These are phyloP conservation scores for Circinella minor DNA, from an alignment of 371 early-diverging fungal genomes.

Conservation along the genomic window DNA sequence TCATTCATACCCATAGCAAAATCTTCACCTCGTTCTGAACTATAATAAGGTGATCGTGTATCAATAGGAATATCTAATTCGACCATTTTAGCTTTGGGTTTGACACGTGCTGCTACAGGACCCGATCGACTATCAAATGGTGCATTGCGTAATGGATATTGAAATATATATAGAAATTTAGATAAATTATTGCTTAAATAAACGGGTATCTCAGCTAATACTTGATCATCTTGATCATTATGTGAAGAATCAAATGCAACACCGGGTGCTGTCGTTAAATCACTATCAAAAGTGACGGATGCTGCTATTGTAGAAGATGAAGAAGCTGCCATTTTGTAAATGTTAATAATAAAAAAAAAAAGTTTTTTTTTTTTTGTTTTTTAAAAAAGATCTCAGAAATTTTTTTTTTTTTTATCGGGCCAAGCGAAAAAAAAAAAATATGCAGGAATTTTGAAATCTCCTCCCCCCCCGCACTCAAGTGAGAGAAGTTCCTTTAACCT, in stretches of 20 bases:
- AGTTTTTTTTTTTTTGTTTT: not conserved
- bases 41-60: conserved; percentile 71
- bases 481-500: too few species aligned
- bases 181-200: conserved; percentile 72
- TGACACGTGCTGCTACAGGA: conserved; percentile 77
- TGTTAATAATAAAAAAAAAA: not conserved
- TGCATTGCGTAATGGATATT: conserved; percentile 79
- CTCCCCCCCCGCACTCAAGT: too few species aligned
- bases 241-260: not conserved
- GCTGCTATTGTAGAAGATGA: not conserved
- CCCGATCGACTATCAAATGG: conserved; percentile 51
- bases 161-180: conserved; percentile 77
- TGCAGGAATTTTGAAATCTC: too few species aligned
- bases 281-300: conserved; percentile 15
- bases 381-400: not conserved
- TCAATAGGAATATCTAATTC: conserved; percentile 90
- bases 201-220: conserved; percentile 81
- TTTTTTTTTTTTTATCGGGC: too few species aligned
- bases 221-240: conserved; percentile 65
- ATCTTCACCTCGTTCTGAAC: conserved; percentile 77
- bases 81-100: conserved; percentile 78
- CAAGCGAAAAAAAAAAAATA: too few species aligned
- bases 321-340: not conserved
- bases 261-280: conserved; percentile 15
- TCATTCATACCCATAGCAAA: conserved; percentile 81